Conservation (phyloP, 108 stramenopile species). For the Skeletonema marinoi region DNA sequence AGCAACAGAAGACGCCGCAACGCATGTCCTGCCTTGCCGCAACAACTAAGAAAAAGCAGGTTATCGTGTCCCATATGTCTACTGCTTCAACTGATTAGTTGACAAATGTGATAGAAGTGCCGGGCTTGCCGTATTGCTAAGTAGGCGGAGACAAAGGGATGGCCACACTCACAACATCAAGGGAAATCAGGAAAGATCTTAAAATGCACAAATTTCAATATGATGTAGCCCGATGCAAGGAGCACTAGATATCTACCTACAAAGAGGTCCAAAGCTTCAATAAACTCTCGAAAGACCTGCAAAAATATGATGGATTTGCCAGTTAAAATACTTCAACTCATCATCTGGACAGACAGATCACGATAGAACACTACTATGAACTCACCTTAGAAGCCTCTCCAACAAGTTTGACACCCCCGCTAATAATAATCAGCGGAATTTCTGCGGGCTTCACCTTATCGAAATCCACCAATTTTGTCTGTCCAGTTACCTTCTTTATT, state of each 20-base stretch:
- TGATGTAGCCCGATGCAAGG: constrained; percentile 84
- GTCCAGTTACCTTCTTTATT: constrained; percentile 18
- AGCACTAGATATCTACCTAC: constrained; percentile 88
- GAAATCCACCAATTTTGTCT: constrained; percentile 51
- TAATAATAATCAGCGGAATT: constrained; percentile 52
- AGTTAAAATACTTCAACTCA: neutral
- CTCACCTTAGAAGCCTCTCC: constrained; percentile 75
- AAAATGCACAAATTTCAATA: constrained; percentile 92
- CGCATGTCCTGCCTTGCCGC: too few species aligned
- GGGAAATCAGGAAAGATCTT: constrained; percentile 93
- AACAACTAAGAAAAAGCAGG: too few species aligned
- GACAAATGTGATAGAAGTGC: too few species aligned
- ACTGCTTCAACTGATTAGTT: too few species aligned
- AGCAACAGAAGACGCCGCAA: too few species aligned
- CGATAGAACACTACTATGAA: neutral
- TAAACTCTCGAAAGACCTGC: constrained; percentile 59
- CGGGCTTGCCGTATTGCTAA: too few species aligned
- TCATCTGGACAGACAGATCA: neutral
- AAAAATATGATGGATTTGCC: constrained; percentile 3
- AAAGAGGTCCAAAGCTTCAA: constrained; percentile 87
- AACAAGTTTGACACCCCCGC: constrained; percentile 67
- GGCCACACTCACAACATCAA: neutral
- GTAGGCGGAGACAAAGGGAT: too few species aligned
- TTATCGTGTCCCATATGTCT: too few species aligned
- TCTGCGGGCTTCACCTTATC: constrained; percentile 42